Conservation (phyloP, 2,329 filamentous ascomycete genomes). For the Botrytis medusae region DNA sequence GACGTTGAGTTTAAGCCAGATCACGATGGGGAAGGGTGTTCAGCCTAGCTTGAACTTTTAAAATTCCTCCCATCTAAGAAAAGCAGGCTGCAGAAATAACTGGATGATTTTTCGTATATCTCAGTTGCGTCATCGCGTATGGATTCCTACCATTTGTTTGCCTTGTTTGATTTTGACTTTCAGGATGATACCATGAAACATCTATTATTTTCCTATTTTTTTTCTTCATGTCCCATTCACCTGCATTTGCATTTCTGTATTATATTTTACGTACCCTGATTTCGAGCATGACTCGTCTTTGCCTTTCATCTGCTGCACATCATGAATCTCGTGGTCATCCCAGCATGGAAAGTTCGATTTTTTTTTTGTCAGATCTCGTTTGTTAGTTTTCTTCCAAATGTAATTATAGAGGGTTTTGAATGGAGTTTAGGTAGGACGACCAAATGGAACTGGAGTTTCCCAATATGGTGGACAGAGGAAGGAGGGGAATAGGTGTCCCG, state of each 20-base stretch:
- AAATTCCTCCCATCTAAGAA: neutral
- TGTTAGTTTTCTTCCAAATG: neutral
- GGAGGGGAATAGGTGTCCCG: neutral
- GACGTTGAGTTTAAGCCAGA: constrained; percentile 63
- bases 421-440: constrained; percentile 8
- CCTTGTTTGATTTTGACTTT: neutral
- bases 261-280: neutral
- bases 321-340: neutral
- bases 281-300: neutral
- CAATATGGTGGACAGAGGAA: neutral
- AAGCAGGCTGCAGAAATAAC: neutral
- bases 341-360: neutral
- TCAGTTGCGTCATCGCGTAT: neutral
- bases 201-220: neutral
- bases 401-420: neutral
- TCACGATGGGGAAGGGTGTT: constrained; percentile 46
- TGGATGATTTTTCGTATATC: neutral
- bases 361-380: constrained; percentile 2
- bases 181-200: constrained; percentile 6
- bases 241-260: neutral
- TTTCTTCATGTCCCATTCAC: neutral
- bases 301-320: too few species aligned
- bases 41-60: constrained; percentile 30
- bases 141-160: neutral
- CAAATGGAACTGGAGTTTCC: neutral